Base-by-base conservation (phyloP, 1,284 basidiomycete species). In the Earliella scabrosa region DNA sequence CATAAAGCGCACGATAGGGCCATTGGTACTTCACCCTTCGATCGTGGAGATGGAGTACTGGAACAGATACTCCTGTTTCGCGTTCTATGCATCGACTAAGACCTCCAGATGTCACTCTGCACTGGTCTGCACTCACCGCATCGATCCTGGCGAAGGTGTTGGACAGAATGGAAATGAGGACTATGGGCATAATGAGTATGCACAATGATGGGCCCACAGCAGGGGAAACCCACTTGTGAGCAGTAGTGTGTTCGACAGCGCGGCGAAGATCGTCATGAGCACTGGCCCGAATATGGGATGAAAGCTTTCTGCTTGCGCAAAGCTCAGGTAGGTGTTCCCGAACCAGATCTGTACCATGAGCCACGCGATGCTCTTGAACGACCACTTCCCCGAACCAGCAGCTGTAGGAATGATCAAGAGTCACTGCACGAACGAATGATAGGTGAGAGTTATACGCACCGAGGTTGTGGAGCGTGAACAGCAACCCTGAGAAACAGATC, bases 21-120 rank as follows among this genome's bases (percentile, higher is more conserved):
- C 45, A 41, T 29, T 51, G 20, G 5, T 59, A 4, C 8, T 80
- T 61, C 63, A 90, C 90, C 94, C 93, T 77, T 96, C 92, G 50
- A 97, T 90, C 0, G 93, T 96, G 27, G 82, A 78, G 55, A 97
- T 92, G 2, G 93, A 85, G 66, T 85, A 88, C 72, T 97, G 93
- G 74, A 93, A 97, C 36, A 97, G 77, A 73, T 93, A 92, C 87
- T 95, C 93, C 75, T 91, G 83, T 38, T 83, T 88, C 6, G 92
- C 91, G 73, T 94, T 94, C 84, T 92, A n/a, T n/a, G 61, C 11
- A n/a, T 18, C 9, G 35, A n/a, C n/a, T n/a, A n/a, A n/a, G n/a
- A n/a, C 16, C 26, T 31, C 34, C 13, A 65, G 36, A 20, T 40
- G 38, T 16, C 4, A 34, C 6, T 24, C 0, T 20, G 20, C 4